Base-by-base conservation (phyloP, 208 protist species). In the Acanthamoeba sp. region DNA sequence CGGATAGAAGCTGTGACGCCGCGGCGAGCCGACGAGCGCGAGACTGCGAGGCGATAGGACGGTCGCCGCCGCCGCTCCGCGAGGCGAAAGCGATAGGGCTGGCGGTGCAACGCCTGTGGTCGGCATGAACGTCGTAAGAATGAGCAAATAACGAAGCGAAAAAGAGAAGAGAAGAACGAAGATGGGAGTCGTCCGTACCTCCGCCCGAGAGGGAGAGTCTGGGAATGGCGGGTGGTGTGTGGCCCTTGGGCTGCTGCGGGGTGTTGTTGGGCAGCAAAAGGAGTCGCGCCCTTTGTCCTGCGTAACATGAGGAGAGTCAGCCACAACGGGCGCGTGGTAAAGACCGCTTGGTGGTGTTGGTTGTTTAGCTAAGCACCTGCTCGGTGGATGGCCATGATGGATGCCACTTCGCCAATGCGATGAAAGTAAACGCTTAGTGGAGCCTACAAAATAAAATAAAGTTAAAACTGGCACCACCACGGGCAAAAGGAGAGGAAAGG, bases 1-100 rank as follows among this genome's bases (percentile, higher is more conserved):
- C 7, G 69, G 69, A 22, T 80, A 80, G 36, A 80, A 80, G 69
- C 69, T 80, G 69, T 80, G 69, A 9, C 69, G 69, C 22, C 69
- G 69, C 1, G 69, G 69, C 69, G 69, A 80, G 69, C 69, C 69
- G 2, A 80, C 18, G 36, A 80, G 69, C 52, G 52, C 52, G 12
- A 57, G 6, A 57, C 52, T 57, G 52, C 52, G 52, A 4, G 59
- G 59, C 59, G 59, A 66, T 1, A 12, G 27, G 27, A 34, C 27
- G 27, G 59, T 66, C 59, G 59, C 5, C 59, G 27, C 4, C 27
- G 27, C 18, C 18, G 59, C 34, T 6, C 59, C 59, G 59, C 59
- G 59, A 1, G 59, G 59, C 59, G 59, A 66, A 1, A 66, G n/a
- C 59, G 59, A 66, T 2, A 66, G 59, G 2, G 59, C 59, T 27